These are phyloP conservation scores for Cochlearia excelsa DNA, from an alignment of 345 rosid species.

Conservation along the genomic window DNA sequence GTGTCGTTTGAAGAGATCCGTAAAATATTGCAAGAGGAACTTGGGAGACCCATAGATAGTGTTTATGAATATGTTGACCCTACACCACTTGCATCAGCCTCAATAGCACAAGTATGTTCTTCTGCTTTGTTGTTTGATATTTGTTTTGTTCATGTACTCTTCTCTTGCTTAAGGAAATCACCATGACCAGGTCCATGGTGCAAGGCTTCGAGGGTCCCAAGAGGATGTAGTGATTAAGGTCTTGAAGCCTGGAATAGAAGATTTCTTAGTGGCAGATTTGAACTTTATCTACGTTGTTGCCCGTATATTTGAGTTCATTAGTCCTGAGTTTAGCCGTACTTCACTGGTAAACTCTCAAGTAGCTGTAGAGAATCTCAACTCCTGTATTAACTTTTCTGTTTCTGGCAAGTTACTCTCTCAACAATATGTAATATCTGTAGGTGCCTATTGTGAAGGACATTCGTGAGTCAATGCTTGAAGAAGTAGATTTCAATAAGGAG, in stretches of 20 bases:
- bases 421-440: slow-evolving; percentile 43
- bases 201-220: slow-evolving; percentile 80
- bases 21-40: slow-evolving; percentile 69
- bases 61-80: slow-evolving; percentile 85
- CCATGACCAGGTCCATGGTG: slow-evolving; percentile 74
- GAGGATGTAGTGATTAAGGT: slow-evolving; percentile 93
- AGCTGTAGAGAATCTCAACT: slow-evolving; percentile 3
- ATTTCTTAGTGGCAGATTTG: slow-evolving; percentile 85
- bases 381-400: slow-evolving; percentile 1
- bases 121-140: not conserved
- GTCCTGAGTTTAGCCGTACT: slow-evolving; percentile 84
- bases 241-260: slow-evolving; percentile 74
- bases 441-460: slow-evolving; percentile 88
- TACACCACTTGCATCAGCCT: slow-evolving; percentile 91
- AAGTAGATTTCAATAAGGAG: slow-evolving; percentile 91
- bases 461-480: slow-evolving; percentile 95
- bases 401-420: slow-evolving; percentile 8
- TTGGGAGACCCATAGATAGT: slow-evolving; percentile 81
- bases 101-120: slow-evolving; percentile 77
- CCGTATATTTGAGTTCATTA: slow-evolving; percentile 88
- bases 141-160: slow-evolving; percentile 23
- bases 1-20: slow-evolving; percentile 76
- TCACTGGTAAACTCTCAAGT: slow-evolving; percentile 63
- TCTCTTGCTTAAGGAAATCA: slow-evolving; percentile 23
- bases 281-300: slow-evolving; percentile 84